Percentiles rank a stretch among this genome's conserved stretches.
Conservation (phyloP, 768 basidiomycete species). For the Amanita pseudoporphyria region DNA sequence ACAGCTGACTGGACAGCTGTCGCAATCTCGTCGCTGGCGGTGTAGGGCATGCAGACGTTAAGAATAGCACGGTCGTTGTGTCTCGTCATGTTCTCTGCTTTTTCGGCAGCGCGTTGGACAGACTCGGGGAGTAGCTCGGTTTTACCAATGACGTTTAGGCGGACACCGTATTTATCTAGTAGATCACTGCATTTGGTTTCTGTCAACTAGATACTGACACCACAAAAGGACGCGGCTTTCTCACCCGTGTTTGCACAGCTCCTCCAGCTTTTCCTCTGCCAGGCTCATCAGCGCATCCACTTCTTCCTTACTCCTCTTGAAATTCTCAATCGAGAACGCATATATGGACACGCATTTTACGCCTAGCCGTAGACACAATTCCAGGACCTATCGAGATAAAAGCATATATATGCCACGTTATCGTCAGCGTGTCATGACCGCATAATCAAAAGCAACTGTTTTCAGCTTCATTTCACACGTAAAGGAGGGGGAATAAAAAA, state of each 20-base stretch:
- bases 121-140: slow-evolving; percentile 65
- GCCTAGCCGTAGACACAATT: slow-evolving; percentile 73
- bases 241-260: slow-evolving; percentile 77
- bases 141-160: slow-evolving; percentile 75
- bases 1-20: slow-evolving; percentile 57
- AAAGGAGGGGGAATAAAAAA: background rate
- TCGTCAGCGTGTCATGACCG: no score
- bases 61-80: slow-evolving; percentile 68
- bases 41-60: slow-evolving; percentile 90
- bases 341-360: slow-evolving; percentile 87
- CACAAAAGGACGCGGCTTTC: slow-evolving; percentile 18
- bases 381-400: slow-evolving; percentile 50
- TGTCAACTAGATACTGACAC: background rate
- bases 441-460: background rate
- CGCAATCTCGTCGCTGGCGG: slow-evolving; percentile 86
- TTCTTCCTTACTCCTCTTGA: slow-evolving; percentile 78
- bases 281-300: slow-evolving; percentile 84
- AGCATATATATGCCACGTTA: background rate
- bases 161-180: slow-evolving; percentile 73
- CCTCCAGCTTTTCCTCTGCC: slow-evolving; percentile 65
- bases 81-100: slow-evolving; percentile 71
- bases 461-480: background rate
- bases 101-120: slow-evolving; percentile 57
- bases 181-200: slow-evolving; percentile 46
- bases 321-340: slow-evolving; percentile 98